Evolutionary conservation across 106 monocot species (phyloP).

Genomic region (Apostasia shenzhenica): DNA sequence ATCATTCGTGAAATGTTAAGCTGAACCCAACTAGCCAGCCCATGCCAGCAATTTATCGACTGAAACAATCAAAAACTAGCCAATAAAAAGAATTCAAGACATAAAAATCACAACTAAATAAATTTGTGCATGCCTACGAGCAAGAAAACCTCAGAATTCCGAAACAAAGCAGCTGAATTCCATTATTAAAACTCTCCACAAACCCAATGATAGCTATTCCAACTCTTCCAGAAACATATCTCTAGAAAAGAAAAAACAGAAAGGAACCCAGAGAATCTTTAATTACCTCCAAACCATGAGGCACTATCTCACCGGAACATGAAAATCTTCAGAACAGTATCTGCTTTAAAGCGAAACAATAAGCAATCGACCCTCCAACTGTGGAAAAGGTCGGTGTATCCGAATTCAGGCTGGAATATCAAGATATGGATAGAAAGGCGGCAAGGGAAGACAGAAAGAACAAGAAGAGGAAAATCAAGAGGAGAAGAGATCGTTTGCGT

Average conservation of each 20-base stretch:
- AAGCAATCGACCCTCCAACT: background rate
- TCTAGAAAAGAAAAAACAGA: background rate
- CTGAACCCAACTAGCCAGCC: slow-evolving; percentile 25
- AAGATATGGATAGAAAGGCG: background rate
- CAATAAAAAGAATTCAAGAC: background rate
- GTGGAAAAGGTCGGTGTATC: background rate
- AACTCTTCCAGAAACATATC: background rate
- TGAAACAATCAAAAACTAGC: background rate
- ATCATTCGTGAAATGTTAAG: slow-evolving; percentile 47
- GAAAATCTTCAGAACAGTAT: background rate
- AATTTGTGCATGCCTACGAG: background rate
- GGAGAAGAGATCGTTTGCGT: slow-evolving; percentile 2
- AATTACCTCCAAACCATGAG: background rate
- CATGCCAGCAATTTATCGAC: slow-evolving; percentile 53
- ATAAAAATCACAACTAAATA: background rate
- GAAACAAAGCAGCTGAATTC: background rate
- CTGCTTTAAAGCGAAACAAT: background rate
- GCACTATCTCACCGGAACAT: background rate
- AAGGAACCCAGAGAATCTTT: background rate
- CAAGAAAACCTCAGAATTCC: background rate
- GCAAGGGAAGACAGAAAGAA: background rate
- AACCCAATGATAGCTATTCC: too few species aligned
- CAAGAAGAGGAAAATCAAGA: background rate
- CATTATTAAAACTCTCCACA: too few species aligned
- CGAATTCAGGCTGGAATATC: background rate